Percentiles rank a stretch among this genome's conserved stretches.
These are phyloP conservation scores for Boletus pseudo-olivaceus DNA, from an alignment of 768 basidiomycete species.

Conservation along the genomic window DNA sequence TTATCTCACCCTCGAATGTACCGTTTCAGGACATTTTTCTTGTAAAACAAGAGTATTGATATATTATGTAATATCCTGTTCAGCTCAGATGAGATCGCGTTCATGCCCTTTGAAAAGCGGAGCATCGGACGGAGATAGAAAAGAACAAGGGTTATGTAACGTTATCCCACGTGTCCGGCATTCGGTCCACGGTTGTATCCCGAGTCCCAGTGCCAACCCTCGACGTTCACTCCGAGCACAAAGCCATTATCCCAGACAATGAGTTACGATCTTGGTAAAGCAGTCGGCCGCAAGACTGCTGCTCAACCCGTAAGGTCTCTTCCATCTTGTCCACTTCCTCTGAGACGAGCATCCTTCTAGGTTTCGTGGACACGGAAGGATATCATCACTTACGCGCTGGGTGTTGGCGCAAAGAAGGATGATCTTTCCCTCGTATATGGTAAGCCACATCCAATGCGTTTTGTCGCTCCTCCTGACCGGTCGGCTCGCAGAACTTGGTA, in stretches of 20 bases:
- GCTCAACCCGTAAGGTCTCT: slow-evolving; percentile 49
- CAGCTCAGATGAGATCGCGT: too few relatives aligned
- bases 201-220: not conserved
- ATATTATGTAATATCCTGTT: too few relatives aligned
- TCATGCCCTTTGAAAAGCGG: too few relatives aligned
- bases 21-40: not conserved
- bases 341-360: slow-evolving; percentile 32
- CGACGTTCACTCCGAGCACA: not conserved
- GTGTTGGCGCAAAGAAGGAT: slow-evolving; percentile 76
- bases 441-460: slow-evolving; percentile 26
- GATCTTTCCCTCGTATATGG: slow-evolving; percentile 74
- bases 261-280: slow-evolving; percentile 59
- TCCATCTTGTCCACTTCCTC: not conserved
- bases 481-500: slow-evolving; percentile 48
- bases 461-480: not conserved
- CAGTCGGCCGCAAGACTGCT: slow-evolving; percentile 55
- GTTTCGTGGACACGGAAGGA: slow-evolving; percentile 86
- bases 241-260: slow-evolving; percentile 13
- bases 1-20: not conserved
- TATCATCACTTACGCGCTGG: slow-evolving; percentile 71
- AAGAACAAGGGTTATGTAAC: not conserved
- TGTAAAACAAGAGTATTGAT: not conserved
- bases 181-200: not conserved
- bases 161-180: not conserved
- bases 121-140: too few relatives aligned